Evolutionary conservation across 108 stramenopile species (phyloP), one percentile per base, ranked within the genome.

Genomic region (Nitzschia inconspicua): DNA sequence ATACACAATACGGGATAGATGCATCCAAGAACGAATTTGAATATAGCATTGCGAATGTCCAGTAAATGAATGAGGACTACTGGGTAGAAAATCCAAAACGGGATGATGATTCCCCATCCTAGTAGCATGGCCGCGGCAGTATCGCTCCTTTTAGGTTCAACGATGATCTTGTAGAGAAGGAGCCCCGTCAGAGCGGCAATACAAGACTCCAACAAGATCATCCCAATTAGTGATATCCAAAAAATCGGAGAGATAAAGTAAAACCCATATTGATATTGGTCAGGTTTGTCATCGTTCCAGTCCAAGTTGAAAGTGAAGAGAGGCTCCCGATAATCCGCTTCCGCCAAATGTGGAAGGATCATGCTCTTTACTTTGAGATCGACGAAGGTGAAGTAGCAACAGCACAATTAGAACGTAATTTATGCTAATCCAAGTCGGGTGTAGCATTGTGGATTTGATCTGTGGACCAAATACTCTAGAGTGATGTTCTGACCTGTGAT

Each of bases 21-120:
- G 26, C 46, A 43, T 47, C 78, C 70, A 19, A 72, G 27, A 56
- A 58, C 57, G 54, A 80, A 80, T 50, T 35, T 62, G 18, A 69
- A 52, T 31, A 80, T n/a, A 20, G 28, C 11, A 40, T 72, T 75
- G 28, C 53, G 47, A 13, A 70, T 28, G 44, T 62, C 54, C 4
- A 73, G 55, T 4, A 30, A 4, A 29, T 27, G 14, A 35, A 51
- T 18, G 4, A 53, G 11, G 22, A 29, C 11, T 20, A 49, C 25
- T 9, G 66, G 66, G 25, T 47, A 27, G 2, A 26, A 13, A 9
- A 59, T 23, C 62, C 56, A 63, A 3, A 64, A 47, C 1, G 72
- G 72, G 11, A 65, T 7, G 7, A 65, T 24, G 14, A 64, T 20
- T 13, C 59, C 72, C 32, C 35, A 73, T 10, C 55, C 57, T 4